These are phyloP conservation scores for Gossypium mustelinum DNA, from an alignment of 345 rosid species.

Conservation along the genomic window DNA sequence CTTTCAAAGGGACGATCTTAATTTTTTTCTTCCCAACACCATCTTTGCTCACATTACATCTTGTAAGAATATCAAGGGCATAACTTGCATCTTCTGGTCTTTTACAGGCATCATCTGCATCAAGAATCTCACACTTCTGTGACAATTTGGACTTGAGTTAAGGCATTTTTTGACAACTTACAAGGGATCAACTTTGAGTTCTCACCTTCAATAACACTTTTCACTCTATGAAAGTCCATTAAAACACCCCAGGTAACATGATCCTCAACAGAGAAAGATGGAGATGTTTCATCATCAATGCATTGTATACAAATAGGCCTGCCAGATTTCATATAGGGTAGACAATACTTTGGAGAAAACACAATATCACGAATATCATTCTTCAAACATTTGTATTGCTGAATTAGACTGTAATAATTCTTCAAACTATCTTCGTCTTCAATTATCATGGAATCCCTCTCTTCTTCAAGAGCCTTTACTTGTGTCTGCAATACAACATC, in stretches of 20 bases:
- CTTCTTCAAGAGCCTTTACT: slow-evolving; percentile 69
- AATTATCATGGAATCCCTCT: slow-evolving; percentile 79
- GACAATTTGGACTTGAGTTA: slow-evolving; percentile 7
- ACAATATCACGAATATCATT: slow-evolving; percentile 72
- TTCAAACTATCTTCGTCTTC: slow-evolving; percentile 92
- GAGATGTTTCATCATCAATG: slow-evolving; percentile 46
- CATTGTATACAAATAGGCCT: slow-evolving; percentile 66
- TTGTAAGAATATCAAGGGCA: slow-evolving; percentile 72
- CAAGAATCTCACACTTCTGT: slow-evolving; percentile 10
- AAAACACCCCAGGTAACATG: slow-evolving; percentile 80
- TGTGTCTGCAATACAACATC: slow-evolving; percentile 55
- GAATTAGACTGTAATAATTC: slow-evolving; percentile 70
- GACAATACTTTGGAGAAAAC: slow-evolving; percentile 73
- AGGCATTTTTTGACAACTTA: slow-evolving; percentile 15
- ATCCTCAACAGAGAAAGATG: slow-evolving; percentile 67
- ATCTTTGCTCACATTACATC: slow-evolving; percentile 70
- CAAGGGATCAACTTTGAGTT: slow-evolving; percentile 4
- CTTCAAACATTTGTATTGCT: slow-evolving; percentile 68
- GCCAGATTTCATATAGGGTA: slow-evolving; percentile 80
- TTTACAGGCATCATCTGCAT: slow-evolving; percentile 62
- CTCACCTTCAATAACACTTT: slow-evolving; percentile 63
- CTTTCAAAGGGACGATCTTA: slow-evolving; percentile 58
- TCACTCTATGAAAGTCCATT: slow-evolving; percentile 66
- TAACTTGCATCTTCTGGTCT: slow-evolving; percentile 79
- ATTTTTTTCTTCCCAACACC: slow-evolving; percentile 57